Conservation (phyloP, 768 basidiomycete genomes). For the Suillus brevipes region DNA sequence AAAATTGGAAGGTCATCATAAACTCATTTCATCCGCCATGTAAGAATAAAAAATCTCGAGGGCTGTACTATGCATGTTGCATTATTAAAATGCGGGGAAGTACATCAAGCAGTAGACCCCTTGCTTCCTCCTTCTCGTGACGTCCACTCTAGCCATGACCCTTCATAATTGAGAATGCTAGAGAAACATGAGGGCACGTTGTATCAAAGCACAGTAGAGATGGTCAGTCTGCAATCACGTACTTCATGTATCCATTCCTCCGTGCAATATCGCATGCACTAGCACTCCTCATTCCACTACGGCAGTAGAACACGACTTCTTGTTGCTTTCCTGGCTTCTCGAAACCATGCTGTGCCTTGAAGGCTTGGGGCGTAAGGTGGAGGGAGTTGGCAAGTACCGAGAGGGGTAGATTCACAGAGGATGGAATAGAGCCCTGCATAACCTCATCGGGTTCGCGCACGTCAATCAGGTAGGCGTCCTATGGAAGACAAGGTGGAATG, state of each 20-base stretch:
- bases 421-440: constrained; percentile 89
- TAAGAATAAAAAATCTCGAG: background rate
- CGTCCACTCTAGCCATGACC: constrained; percentile 89
- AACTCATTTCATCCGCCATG: background rate
- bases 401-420: constrained; percentile 86
- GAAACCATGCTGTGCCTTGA: constrained; percentile 68
- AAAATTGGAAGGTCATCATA: background rate
- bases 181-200: background rate
- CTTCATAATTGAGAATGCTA: constrained; percentile 75
- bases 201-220: constrained; percentile 5
- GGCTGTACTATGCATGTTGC: constrained; percentile 4
- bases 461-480: constrained; percentile 79
- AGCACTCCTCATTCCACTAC: constrained; percentile 82
- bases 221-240: constrained; percentile 22
- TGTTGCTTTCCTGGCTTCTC: constrained; percentile 69
- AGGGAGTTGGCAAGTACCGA: constrained; percentile 72
- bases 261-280: constrained; percentile 82
- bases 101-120: constrained; percentile 15
- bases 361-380: constrained; percentile 52
- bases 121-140: constrained; percentile 48
- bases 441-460: constrained; percentile 95
- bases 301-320: constrained; percentile 87
- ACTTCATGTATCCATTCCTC: constrained; percentile 83
- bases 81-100: constrained; percentile 1
- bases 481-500: constrained; percentile 16